Conservation (phyloP, 257 asterid species). For the Galeopsis tetrahit region DNA sequence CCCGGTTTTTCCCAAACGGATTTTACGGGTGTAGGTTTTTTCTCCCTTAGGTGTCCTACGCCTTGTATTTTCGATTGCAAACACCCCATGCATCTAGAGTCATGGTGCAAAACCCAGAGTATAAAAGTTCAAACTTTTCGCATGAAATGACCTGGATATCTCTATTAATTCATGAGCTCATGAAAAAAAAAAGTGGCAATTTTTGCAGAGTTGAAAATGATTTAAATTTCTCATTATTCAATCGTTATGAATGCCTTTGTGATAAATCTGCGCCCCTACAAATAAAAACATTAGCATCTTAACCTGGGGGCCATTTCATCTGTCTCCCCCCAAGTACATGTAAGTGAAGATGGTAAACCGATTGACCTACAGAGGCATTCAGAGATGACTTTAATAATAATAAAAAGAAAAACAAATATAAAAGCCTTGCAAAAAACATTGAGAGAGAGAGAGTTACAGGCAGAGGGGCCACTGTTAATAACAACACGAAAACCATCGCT, state of each 20-base stretch:
- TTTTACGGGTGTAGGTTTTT: no score
- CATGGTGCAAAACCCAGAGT: neutral
- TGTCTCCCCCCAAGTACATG: slow-evolving; percentile 94
- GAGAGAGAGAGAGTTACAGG: slow-evolving; percentile 56
- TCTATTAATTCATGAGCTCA: neutral
- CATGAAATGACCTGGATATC: neutral
- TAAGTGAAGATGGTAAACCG: slow-evolving; percentile 95
- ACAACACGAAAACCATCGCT: slow-evolving; percentile 93
- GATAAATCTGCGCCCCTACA: slow-evolving; percentile 4
- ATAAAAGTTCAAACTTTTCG: no score
- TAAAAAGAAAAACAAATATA: neutral
- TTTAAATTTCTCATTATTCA: neutral
- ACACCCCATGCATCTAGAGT: neutral
- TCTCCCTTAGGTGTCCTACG: no score
- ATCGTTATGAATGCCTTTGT: neutral
- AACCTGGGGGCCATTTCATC: slow-evolving; percentile 98
- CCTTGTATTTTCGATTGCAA: no score
- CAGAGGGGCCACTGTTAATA: slow-evolving; percentile 81
- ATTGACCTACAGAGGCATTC: slow-evolving; percentile 64
- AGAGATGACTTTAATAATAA: slow-evolving; percentile 5
- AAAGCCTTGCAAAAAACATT: neutral
- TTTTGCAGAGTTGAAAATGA: neutral
- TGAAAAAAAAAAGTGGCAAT: neutral
- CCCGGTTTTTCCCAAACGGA: no score
- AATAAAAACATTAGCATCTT: slow-evolving; percentile 29